Evolutionary conservation across 768 basidiomycete species (phyloP).

Genomic region (Tylopilus felleus): DNA sequence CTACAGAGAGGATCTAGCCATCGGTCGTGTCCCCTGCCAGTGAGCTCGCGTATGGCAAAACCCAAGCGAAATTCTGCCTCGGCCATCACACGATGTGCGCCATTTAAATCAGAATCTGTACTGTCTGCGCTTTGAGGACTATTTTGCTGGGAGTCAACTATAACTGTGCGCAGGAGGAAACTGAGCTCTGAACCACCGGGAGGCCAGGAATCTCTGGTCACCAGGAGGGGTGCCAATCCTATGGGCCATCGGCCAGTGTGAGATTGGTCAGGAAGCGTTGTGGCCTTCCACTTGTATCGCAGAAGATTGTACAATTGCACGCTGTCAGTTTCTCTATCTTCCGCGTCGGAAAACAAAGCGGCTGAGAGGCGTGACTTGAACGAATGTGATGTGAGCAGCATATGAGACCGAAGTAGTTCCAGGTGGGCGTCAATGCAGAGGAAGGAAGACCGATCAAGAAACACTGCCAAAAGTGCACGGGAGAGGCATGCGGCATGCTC

Average conservation of each 20-base stretch:
- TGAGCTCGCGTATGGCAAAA: constrained; percentile 78
- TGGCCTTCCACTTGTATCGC: constrained; percentile 17
- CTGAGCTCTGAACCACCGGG: constrained; percentile 83
- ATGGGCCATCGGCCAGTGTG: constrained; percentile 49
- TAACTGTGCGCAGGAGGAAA: constrained; percentile 78
- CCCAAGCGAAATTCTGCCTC: constrained; percentile 77
- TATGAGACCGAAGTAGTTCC: constrained; percentile 66
- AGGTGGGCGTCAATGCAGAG: constrained; percentile 70
- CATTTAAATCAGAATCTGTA: constrained; percentile 29
- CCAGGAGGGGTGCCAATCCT: constrained; percentile 70
- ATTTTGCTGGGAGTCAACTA: constrained; percentile 71
- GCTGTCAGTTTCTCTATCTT: constrained; percentile 42
- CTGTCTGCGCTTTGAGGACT: constrained; percentile 15
- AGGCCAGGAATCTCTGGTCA: constrained; percentile 78
- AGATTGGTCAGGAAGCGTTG: constrained; percentile 20
- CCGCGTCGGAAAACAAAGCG: constrained; percentile 77
- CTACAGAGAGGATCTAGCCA: constrained; percentile 82
- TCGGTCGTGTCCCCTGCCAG: constrained; percentile 59
- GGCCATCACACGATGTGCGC: constrained; percentile 38
- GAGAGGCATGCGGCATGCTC: constrained; percentile 64
- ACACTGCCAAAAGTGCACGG: constrained; percentile 58
- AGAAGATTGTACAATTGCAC: constrained; percentile 22
- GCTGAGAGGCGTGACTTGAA: constrained; percentile 68
- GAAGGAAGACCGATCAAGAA: constrained; percentile 59
- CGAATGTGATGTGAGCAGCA: constrained; percentile 66